Conservation (phyloP, 192 early-diverging fungal species). For the Rhizoclosmatium sp. region DNA sequence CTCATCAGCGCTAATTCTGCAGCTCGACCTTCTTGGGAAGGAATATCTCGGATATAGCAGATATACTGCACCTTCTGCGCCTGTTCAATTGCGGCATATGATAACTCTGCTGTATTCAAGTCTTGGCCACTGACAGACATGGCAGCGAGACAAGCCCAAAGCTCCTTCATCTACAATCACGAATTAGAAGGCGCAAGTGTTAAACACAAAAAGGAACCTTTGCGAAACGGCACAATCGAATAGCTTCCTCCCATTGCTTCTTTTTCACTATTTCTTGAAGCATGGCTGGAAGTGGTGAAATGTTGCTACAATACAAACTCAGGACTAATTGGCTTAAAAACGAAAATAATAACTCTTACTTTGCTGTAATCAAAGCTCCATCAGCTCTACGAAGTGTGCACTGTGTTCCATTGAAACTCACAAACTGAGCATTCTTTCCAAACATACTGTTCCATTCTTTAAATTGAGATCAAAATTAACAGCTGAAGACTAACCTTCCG, state of each 20-base stretch:
- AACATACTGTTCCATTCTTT: constrained; percentile 37
- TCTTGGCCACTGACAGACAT: constrained; percentile 65
- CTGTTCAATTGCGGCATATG: constrained; percentile 68
- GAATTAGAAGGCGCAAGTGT: too few species aligned
- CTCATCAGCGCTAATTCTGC: constrained; percentile 64
- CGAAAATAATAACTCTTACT: constrained; percentile 23
- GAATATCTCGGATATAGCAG: constrained; percentile 62
- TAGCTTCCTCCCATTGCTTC: constrained; percentile 71
- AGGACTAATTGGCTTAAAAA: not conserved
- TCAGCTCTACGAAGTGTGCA: constrained; percentile 62
- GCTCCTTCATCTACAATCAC: constrained; percentile 50
- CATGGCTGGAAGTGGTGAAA: constrained; percentile 59
- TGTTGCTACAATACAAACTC: constrained; percentile 40
- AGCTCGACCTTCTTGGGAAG: constrained; percentile 53
- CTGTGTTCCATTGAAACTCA: constrained; percentile 59
- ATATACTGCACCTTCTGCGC: constrained; percentile 67
- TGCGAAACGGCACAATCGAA: constrained; percentile 60
- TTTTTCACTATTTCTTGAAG: constrained; percentile 62
- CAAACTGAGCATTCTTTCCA: constrained; percentile 63
- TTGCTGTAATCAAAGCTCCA: constrained; percentile 57
- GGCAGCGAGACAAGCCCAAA: constrained; percentile 67
- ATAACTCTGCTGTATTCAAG: constrained; percentile 68
- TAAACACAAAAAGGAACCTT: constrained; percentile 44
- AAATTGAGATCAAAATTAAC: not conserved
- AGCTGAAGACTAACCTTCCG: constrained; percentile 42